These are phyloP conservation scores for Heterobasidion irregulare DNA, from an alignment of 1,284 basidiomycete genomes.

Conservation along the genomic window DNA sequence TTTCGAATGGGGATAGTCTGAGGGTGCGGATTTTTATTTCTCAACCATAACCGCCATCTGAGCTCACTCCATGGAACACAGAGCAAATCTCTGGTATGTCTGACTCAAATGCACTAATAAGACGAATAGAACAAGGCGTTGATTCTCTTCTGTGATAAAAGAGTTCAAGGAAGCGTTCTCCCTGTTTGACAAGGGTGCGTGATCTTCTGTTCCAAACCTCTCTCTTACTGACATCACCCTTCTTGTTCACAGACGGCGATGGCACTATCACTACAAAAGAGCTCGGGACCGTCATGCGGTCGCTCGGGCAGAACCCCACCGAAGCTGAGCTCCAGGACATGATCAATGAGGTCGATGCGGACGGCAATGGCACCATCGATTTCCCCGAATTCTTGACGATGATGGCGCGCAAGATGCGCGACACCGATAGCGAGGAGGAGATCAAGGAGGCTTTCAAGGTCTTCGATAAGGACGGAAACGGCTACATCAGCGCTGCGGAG, in stretches of 20 bases:
- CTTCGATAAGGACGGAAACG: conserved; percentile 81
- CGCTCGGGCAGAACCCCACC: conserved; percentile 93
- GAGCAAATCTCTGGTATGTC: conserved; percentile 62
- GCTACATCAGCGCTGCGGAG: conserved; percentile 75
- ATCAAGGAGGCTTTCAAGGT: conserved; percentile 78
- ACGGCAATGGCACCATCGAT: conserved; percentile 87
- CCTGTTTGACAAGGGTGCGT: conserved; percentile 84
- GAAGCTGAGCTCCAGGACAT: conserved; percentile 95
- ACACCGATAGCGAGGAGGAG: conserved; percentile 80
- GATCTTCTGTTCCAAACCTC: background rate
- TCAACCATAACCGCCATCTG: background rate
- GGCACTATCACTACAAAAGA: conserved; percentile 95
- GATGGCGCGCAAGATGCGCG: conserved; percentile 96
- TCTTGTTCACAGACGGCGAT: conserved; percentile 70
- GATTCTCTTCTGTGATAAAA: conserved; percentile 20
- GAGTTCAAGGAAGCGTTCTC: conserved; percentile 91
- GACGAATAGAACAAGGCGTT: conserved; percentile 6
- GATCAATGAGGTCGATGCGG: conserved; percentile 88
- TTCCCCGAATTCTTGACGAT: conserved; percentile 93
- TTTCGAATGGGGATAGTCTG: background rate
- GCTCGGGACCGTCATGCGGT: conserved; percentile 96
- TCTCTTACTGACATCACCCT: background rate
- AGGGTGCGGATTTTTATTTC: background rate
- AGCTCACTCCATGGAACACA: conserved; percentile 25
- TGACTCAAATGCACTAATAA: background rate